A percentile compares a stretch with the other conserved stretches of the same genome.
These are phyloP conservation scores for Trifolium subterraneum DNA, from an alignment of 306 rosid genomes.

Conservation along the genomic window DNA sequence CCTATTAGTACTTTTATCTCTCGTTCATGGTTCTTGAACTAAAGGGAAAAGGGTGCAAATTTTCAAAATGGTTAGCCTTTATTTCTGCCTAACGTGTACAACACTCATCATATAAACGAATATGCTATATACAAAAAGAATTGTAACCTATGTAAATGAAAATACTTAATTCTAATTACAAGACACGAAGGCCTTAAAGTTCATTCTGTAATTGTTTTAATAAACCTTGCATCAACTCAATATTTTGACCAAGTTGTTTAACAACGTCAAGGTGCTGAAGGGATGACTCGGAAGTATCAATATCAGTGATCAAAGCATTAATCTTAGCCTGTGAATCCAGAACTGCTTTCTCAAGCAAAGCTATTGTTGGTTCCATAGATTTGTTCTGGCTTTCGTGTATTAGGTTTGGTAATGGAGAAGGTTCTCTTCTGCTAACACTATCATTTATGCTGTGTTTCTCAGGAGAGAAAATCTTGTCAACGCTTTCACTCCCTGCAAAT, in stretches of 20 bases:
- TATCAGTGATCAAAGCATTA: conserved; percentile 53
- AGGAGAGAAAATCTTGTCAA: conserved; percentile 73
- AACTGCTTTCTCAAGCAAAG: conserved; percentile 72
- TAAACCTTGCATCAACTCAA: conserved; percentile 68
- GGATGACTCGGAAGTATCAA: conserved; percentile 58
- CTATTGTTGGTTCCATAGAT: conserved; percentile 58
- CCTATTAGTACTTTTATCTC: background rate
- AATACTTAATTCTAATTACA: conserved; percentile 39
- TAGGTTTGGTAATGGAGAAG: conserved; percentile 47
- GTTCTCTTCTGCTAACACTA: conserved; percentile 42
- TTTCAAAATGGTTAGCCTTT: conserved; percentile 30
- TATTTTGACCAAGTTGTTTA: conserved; percentile 62
- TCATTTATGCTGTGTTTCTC: conserved; percentile 55
- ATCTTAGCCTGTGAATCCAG: conserved; percentile 69
- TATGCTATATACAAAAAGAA: conserved; percentile 63
- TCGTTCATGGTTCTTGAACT: conserved; percentile 4
- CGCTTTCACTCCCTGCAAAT: conserved; percentile 81
- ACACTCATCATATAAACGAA: conserved; percentile 39
- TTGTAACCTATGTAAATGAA: conserved; percentile 47
- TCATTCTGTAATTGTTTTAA: conserved; percentile 64
- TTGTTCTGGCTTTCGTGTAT: conserved; percentile 49
- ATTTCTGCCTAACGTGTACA: conserved; percentile 46
- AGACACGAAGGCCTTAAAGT: conserved; percentile 40
- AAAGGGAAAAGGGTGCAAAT: conserved; percentile 51
- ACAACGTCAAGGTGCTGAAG: conserved; percentile 50